Percentiles rank a stretch among this genome's conserved stretches.
phyloP scores from a whole-genome alignment of 2,329 filamentous ascomycete genomes.

The Pseudogymnoascus pannorum region DNA sequence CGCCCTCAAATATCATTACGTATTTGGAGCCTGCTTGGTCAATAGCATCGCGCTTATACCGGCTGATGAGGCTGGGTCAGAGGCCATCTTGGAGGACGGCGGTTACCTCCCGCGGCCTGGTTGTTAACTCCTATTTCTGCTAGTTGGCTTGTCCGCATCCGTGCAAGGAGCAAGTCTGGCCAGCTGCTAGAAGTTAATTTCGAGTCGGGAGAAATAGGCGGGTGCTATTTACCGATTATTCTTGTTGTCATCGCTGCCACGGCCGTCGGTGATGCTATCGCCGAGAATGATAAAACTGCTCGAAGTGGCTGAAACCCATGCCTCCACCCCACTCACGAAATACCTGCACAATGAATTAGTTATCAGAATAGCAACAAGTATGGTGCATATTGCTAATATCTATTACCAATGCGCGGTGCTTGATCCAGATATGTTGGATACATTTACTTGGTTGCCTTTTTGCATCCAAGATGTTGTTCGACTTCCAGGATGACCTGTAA shows the following conservation, averaged over 20 bases:
- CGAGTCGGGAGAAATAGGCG: background rate
- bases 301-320: constrained; percentile 38
- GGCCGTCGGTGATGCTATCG: constrained; percentile 61
- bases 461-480: constrained; percentile 55
- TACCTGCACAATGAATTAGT: constrained; percentile 37
- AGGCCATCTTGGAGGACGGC: constrained; percentile 53
- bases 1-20: constrained; percentile 59
- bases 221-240: constrained; percentile 43
- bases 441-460: constrained; percentile 45
- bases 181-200: constrained; percentile 33
- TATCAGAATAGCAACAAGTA: too few relatives aligned
- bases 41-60: constrained; percentile 59
- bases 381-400: background rate
- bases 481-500: constrained; percentile 59
- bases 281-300: constrained; percentile 49
- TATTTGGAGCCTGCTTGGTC: constrained; percentile 50
- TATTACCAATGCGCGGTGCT: constrained; percentile 33
- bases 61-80: constrained; percentile 52
- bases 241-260: constrained; percentile 51
- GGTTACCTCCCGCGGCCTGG: constrained; percentile 63
- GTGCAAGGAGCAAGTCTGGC: constrained; percentile 48
- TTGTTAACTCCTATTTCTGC: constrained; percentile 52
- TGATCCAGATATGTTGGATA: constrained; percentile 34
- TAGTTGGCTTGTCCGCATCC: constrained; percentile 39
- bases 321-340: constrained; percentile 54